Percentiles rank a stretch among this genome's conserved stretches.
Conservation (phyloP, 805 yeast species). For the Saccharomycopsis sp. region DNA sequence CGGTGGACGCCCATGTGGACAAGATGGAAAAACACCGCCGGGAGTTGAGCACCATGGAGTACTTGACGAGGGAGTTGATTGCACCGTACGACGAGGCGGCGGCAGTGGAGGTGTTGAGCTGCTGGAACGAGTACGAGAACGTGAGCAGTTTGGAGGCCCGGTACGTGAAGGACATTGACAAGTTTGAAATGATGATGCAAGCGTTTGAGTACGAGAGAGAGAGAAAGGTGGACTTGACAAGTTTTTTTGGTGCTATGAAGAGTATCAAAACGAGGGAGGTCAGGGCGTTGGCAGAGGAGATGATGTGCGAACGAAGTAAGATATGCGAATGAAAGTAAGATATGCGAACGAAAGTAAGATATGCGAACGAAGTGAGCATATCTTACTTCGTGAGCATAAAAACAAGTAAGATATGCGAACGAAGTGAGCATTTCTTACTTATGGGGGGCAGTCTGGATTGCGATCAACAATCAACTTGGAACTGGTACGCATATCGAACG, state of each 20-base stretch:
- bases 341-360: too few species aligned
- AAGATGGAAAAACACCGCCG: slow-evolving; percentile 80
- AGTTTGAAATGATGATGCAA: slow-evolving; percentile 76
- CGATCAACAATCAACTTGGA: too few species aligned
- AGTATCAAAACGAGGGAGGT: slow-evolving; percentile 67
- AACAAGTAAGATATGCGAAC: too few species aligned
- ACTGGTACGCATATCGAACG: too few species aligned
- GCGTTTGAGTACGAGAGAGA: slow-evolving; percentile 76
- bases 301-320: too few species aligned
- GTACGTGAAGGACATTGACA: slow-evolving; percentile 90
- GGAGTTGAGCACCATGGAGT: slow-evolving; percentile 64
- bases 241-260: slow-evolving; percentile 55
- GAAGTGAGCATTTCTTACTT: too few species aligned
- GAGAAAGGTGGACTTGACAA: slow-evolving; percentile 40
- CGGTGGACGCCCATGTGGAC: slow-evolving; percentile 54
- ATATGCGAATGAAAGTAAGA: too few species aligned
- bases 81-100: slow-evolving; percentile 54
- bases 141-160: slow-evolving; percentile 74
- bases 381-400: too few species aligned
- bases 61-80: slow-evolving; percentile 48
- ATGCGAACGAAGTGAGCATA: too few species aligned
- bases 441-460: too few species aligned
- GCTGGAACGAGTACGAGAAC: slow-evolving; percentile 87
- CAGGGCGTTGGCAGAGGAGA: slow-evolving; percentile 48
- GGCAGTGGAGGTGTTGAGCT: slow-evolving; percentile 53